These are phyloP conservation scores for Saccharomycopsis hybrid DNA, from an alignment of 1,139 yeast genomes.

Conservation along the genomic window DNA sequence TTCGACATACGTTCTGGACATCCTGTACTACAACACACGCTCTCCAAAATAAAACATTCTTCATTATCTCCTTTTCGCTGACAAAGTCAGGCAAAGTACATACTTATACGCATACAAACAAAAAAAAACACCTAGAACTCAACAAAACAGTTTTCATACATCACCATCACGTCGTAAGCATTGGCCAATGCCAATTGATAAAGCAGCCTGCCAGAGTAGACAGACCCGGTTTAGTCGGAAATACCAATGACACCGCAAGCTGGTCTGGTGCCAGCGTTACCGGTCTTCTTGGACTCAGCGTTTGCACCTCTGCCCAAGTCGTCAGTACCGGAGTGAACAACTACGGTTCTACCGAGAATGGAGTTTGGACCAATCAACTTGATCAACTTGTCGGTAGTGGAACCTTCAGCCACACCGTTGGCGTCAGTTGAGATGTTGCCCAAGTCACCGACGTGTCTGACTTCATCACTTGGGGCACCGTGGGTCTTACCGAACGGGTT, in stretches of 20 bases:
- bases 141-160: too few species aligned
- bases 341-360: conserved; percentile 91
- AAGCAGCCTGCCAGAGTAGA: too few species aligned
- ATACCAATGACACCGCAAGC: conserved; percentile 99
- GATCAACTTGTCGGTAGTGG: conserved; percentile 68
- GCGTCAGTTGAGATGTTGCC: conserved; percentile 90
- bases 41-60: too few species aligned
- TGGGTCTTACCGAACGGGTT: conserved; percentile 88
- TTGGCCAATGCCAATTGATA: too few species aligned
- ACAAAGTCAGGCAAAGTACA: too few species aligned
- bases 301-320: conserved; percentile 96
- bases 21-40: too few species aligned
- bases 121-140: too few species aligned
- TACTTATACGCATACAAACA: too few species aligned
- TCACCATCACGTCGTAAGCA: too few species aligned
- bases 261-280: conserved; percentile 98
- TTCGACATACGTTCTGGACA: too few species aligned
- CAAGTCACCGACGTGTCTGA: conserved; percentile 95
- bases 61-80: too few species aligned
- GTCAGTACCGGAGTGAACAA: conserved; percentile 90
- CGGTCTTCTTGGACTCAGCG: conserved; percentile 91
- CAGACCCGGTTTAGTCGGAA: conserved; percentile 42
- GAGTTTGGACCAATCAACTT: conserved; percentile 82
- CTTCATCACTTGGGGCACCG: conserved; percentile 89
- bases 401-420: conserved; percentile 83